phyloP scores from a whole-genome alignment of 305 asterid genomes.

The Fraxinus angustifolia region DNA sequence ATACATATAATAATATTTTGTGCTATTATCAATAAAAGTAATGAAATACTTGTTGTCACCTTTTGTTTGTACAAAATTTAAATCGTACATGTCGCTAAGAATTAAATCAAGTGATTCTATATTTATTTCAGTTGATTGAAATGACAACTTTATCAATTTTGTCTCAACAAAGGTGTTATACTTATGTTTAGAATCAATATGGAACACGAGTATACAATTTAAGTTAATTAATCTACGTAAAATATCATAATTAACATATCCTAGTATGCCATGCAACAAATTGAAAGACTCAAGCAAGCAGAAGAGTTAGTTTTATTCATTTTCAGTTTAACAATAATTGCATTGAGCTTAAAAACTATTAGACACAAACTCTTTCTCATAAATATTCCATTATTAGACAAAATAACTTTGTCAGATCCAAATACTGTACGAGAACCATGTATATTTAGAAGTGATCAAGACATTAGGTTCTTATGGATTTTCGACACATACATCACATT shows the following conservation, averaged over 20 bases:
- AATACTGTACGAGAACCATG: neutral
- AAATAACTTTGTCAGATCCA: no score
- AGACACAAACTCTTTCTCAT: no score
- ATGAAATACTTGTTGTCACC: neutral
- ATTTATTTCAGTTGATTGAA: neutral
- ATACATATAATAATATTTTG: no score
- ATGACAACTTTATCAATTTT: neutral
- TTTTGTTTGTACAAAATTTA: no score
- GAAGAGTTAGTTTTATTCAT: neutral
- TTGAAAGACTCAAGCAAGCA: no score
- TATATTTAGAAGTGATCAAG: neutral
- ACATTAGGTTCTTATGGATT: neutral
- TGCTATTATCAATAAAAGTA: neutral
- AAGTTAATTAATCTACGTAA: no score
- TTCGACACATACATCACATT: no score
- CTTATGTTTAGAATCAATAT: no score
- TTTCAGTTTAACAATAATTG: neutral
- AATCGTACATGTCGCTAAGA: neutral
- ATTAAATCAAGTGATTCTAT: neutral
- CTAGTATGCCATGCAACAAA: neutral
- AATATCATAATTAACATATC: no score
- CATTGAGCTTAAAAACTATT: neutral
- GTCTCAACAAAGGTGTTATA: neutral
- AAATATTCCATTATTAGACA: no score
- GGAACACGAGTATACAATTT: neutral